phyloP scores from a whole-genome alignment of 225 moss, liverwort and hornwort species.

The Pseudoscleropodium purum region DNA sequence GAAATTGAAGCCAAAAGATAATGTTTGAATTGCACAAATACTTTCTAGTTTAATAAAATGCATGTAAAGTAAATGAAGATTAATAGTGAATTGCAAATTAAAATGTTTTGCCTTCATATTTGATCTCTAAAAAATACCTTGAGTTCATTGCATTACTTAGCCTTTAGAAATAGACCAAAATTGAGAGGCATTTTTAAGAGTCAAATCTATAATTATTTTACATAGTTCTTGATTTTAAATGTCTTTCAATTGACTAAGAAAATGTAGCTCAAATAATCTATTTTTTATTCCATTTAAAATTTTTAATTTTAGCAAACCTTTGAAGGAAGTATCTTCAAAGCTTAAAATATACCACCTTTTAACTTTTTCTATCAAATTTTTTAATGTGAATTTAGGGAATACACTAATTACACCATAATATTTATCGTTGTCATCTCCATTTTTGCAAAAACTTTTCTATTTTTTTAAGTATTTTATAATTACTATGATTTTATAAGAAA shows the following conservation, averaged over 20 bases:
- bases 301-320: neutral
- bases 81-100: neutral
- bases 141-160: neutral
- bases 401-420: rapidly evolving
- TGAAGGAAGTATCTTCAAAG: neutral
- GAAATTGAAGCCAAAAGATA: neutral
- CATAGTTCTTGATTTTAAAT: too few relatives aligned
- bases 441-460: neutral
- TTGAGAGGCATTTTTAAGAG: too few relatives aligned
- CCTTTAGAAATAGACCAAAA: neutral
- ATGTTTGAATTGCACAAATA: neutral
- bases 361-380: neutral
- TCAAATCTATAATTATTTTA: too few relatives aligned
- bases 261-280: neutral
- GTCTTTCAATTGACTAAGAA: too few relatives aligned
- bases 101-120: neutral
- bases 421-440: neutral
- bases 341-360: neutral
- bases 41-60: neutral
- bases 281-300: neutral
- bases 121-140: neutral
- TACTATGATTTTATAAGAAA: neutral
- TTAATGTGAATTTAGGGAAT: rapidly evolving
- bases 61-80: neutral
- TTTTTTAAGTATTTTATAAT: neutral